phyloP scores from a whole-genome alignment of 202 grass and related monocot genomes.

The Schoenoplectus tabernaemontani region DNA sequence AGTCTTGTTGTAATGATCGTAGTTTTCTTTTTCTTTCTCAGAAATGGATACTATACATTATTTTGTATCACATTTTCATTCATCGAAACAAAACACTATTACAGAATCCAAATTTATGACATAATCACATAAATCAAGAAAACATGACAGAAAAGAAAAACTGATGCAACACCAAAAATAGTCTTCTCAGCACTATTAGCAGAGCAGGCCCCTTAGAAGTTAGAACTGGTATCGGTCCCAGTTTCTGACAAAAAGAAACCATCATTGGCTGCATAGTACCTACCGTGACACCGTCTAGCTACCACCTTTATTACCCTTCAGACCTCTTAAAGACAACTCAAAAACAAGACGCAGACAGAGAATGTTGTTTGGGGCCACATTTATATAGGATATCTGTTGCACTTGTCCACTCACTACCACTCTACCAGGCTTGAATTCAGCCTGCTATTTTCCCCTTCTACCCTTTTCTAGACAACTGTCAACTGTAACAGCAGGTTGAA shows the following conservation, averaged over 20 bases:
- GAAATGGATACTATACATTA: no score
- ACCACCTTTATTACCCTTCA: background rate
- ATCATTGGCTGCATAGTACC: background rate
- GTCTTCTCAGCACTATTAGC: background rate
- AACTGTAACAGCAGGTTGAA: background rate
- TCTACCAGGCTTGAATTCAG: background rate
- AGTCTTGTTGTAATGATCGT: no score
- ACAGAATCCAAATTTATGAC: no score
- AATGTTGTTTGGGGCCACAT: no score
- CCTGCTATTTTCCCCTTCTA: background rate
- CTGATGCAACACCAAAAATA: no score
- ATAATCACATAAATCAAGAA: no score
- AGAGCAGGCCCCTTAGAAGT: background rate
- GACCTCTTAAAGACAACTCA: background rate
- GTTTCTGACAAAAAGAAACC: background rate
- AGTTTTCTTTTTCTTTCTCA: no score
- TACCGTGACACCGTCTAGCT: no score
- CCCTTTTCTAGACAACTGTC: background rate
- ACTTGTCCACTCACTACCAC: background rate
- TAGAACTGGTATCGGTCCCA: background rate
- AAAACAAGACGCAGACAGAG: background rate
- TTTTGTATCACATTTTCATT: no score
- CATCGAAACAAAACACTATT: no score
- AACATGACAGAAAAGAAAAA: no score
- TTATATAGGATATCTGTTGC: no score